Evolutionary conservation across 2,329 filamentous ascomycete genomes (phyloP).

Genomic region (Aspergillus piperis): DNA sequence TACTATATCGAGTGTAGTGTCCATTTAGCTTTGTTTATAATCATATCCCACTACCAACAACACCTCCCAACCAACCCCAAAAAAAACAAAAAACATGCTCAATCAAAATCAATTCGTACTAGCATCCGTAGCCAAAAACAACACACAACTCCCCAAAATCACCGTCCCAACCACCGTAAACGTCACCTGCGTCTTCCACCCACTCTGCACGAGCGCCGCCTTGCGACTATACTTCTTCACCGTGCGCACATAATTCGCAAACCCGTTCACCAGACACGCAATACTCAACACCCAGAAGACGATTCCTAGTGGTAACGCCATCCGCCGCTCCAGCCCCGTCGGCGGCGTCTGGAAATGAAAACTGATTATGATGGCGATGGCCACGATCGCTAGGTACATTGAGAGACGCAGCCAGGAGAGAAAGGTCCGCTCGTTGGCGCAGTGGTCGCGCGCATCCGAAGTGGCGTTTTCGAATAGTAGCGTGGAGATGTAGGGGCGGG

Average conservation of each 20-base stretch:
- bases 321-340: conserved; percentile 67
- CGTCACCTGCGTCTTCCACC: conserved; percentile 90
- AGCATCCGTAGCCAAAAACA: conserved; percentile 46
- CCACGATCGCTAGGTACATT: conserved; percentile 87
- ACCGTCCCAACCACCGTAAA: conserved; percentile 46
- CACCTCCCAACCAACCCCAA: neutral
- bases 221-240: conserved; percentile 79
- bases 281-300: conserved; percentile 85
- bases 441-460: conserved; percentile 67
- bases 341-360: conserved; percentile 84
- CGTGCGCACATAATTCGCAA: conserved; percentile 82
- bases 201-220: conserved; percentile 83
- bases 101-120: conserved; percentile 6
- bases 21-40: too few relatives aligned
- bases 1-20: too few relatives aligned
- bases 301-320: conserved; percentile 80
- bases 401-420: conserved; percentile 87
- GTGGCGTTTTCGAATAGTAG: conserved; percentile 68
- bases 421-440: conserved; percentile 71
- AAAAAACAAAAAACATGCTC: neutral
- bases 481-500: conserved; percentile 57
- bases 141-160: conserved; percentile 48
- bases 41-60: too few relatives aligned
- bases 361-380: conserved; percentile 85
- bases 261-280: conserved; percentile 72